phyloP scores from a whole-genome alignment of 345 rosid species.

The Dipteronia sinensis region DNA sequence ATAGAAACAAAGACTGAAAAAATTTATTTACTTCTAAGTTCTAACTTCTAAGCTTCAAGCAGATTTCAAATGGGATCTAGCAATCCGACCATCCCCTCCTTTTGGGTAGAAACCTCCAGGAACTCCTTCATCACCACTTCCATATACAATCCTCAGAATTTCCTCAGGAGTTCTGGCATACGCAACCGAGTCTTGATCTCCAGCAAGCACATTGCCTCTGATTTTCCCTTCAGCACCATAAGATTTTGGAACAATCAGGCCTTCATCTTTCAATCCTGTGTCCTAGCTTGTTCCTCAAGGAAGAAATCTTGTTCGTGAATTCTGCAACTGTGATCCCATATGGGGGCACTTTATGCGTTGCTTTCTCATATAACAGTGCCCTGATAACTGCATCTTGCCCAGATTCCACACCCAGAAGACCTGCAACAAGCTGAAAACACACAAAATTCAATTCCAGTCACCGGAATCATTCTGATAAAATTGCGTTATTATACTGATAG shows the following conservation, averaged over 20 bases:
- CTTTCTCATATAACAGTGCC: conserved; percentile 49
- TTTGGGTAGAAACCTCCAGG: conserved; percentile 43
- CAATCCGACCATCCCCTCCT: conserved; percentile 39
- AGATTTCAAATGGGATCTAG: conserved; percentile 16
- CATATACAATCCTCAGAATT: conserved; percentile 38
- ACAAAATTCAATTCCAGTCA: no score
- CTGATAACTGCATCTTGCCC: conserved; percentile 87
- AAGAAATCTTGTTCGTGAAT: conserved; percentile 41
- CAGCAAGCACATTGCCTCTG: conserved; percentile 43
- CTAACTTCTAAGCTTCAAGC: neutral
- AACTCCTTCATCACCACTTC: conserved; percentile 30
- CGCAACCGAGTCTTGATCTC: conserved; percentile 31
- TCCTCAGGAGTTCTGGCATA: conserved; percentile 35
- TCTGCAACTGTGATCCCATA: conserved; percentile 44
- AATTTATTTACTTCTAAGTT: neutral
- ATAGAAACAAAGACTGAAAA: neutral
- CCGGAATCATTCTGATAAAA: no score
- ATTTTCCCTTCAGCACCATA: conserved; percentile 37
- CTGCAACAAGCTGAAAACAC: conserved; percentile 60
- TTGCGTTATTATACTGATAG: no score
- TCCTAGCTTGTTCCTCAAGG: conserved; percentile 37
- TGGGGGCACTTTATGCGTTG: conserved; percentile 33
- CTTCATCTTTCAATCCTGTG: conserved; percentile 42
- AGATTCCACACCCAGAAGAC: conserved; percentile 75
- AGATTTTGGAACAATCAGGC: conserved; percentile 26